Evolutionary conservation across 768 basidiomycete genomes (phyloP).

Genomic region (Macrolepiota albuminosa): DNA sequence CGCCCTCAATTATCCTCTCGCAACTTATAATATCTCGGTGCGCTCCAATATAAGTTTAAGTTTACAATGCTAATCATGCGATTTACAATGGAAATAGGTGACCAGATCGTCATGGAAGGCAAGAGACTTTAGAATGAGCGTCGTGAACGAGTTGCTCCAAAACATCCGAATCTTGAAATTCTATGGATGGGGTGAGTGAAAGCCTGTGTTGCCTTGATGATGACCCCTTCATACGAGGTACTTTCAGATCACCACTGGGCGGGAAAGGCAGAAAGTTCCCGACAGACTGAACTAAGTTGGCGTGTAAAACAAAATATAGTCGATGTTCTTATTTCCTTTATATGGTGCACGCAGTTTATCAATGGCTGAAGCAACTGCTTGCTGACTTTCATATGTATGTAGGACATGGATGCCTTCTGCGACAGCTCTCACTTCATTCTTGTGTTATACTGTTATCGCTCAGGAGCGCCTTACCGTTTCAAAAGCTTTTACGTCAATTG

Average conservation of each 20-base stretch:
- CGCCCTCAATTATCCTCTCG: constrained; percentile 62
- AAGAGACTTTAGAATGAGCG: constrained; percentile 62
- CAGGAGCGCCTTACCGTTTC: constrained; percentile 66
- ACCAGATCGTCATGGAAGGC: constrained; percentile 56
- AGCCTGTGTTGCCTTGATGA: background rate
- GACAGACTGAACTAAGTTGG: constrained; percentile 64
- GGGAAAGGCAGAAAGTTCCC: constrained; percentile 40
- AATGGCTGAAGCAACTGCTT: background rate
- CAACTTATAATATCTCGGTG: constrained; percentile 60
- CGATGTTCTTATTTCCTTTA: constrained; percentile 59
- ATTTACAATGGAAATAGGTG: constrained; percentile 31
- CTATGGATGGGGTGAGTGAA: constrained; percentile 62
- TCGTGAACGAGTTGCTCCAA: constrained; percentile 74
- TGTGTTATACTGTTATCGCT: constrained; percentile 65
- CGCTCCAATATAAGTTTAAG: constrained; percentile 14
- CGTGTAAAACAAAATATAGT: constrained; percentile 60
- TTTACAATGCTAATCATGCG: background rate
- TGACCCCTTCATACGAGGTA: background rate
- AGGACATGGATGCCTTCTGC: constrained; percentile 76
- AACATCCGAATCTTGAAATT: constrained; percentile 71
- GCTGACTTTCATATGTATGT: background rate
- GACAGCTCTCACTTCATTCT: constrained; percentile 56
- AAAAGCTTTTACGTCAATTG: constrained; percentile 76
- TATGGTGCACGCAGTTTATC: constrained; percentile 41
- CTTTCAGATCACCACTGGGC: constrained; percentile 57